Evolutionary conservation across 331 rosid species (phyloP).

Genomic region (Spiraea crenata): DNA sequence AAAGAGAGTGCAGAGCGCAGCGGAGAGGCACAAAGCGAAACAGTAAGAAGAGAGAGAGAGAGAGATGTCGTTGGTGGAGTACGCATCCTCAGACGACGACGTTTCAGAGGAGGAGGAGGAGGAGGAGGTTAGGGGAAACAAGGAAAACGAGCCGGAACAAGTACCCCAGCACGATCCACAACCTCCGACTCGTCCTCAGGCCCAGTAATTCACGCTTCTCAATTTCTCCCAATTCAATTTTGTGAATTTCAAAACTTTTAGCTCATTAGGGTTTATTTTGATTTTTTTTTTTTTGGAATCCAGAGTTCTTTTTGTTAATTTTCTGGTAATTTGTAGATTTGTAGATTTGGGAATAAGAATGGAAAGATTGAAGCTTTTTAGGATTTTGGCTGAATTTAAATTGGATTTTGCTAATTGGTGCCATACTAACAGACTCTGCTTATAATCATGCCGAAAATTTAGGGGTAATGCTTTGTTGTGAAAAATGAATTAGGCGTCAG

Average conservation of each 20-base stretch:
- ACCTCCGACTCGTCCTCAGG: constrained; percentile 24
- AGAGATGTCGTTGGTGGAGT: constrained; percentile 84
- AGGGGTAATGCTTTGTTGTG: background rate
- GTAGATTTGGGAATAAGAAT: background rate
- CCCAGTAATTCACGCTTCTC: constrained; percentile 34
- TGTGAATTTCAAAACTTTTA: background rate
- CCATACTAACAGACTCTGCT: background rate
- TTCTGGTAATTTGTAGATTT: background rate
- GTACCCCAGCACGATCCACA: constrained; percentile 17
- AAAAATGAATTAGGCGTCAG: background rate
- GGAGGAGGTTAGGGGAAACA: background rate
- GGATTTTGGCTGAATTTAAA: background rate
- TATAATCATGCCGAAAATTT: too few relatives aligned
- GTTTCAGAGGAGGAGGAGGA: constrained; percentile 41
- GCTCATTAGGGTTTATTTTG: background rate
- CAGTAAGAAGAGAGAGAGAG: background rate
- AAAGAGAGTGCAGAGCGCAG: background rate
- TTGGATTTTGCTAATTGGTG: background rate
- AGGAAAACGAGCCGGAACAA: constrained; percentile 5
- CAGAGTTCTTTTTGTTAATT: background rate
- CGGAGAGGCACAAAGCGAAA: background rate
- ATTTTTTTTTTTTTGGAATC: background rate
- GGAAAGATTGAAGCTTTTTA: background rate
- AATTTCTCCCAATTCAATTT: background rate
- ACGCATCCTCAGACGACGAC: constrained; percentile 88